Conservation (phyloP, 495 filamentous ascomycete species). For the Xylaria castorea region DNA sequence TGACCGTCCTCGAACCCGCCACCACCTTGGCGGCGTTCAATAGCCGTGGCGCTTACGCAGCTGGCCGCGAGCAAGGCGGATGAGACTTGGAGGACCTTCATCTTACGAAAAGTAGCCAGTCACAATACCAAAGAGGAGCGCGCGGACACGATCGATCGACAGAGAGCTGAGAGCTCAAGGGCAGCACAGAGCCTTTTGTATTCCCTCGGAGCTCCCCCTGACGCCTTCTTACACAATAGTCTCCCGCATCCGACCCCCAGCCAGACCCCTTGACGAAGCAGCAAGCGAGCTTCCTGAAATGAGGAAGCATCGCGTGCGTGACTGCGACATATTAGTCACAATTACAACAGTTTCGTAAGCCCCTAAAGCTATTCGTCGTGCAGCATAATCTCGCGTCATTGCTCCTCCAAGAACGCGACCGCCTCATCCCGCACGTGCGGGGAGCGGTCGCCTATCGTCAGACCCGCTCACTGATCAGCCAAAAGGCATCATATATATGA, state of each 20-base stretch:
- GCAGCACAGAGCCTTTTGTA: conserved; percentile 9
- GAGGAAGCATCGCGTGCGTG: conserved; percentile 19
- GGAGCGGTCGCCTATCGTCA: conserved; percentile 31
- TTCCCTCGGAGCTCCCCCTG: conserved; percentile 1
- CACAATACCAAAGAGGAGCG: not conserved
- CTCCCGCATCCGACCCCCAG: not conserved
- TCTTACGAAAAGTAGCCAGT: conserved; percentile 19
- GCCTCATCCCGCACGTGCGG: conserved; percentile 25
- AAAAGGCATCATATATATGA: conserved; percentile 39
- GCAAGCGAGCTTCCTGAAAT: conserved; percentile 24
- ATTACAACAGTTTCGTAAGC: not conserved
- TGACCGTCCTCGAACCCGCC: conserved; percentile 55
- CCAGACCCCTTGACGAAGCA: conserved; percentile 1
- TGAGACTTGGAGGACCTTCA: conserved; percentile 35
- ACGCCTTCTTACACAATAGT: not conserved
- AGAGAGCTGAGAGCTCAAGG: not conserved
- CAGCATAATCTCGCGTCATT: conserved; percentile 23
- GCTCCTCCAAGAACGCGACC: conserved; percentile 14
- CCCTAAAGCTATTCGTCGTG: conserved; percentile 2
- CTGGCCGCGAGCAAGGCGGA: conserved; percentile 33
- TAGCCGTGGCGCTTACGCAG: conserved; percentile 29
- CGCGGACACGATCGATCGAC: not conserved
- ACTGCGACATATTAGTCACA: conserved; percentile 23
- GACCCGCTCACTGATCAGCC: conserved; percentile 27
- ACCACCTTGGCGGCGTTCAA: conserved; percentile 38